Evolutionary conservation across 106 monocot species (phyloP).

Genomic region (Amphibolis antarctica): DNA sequence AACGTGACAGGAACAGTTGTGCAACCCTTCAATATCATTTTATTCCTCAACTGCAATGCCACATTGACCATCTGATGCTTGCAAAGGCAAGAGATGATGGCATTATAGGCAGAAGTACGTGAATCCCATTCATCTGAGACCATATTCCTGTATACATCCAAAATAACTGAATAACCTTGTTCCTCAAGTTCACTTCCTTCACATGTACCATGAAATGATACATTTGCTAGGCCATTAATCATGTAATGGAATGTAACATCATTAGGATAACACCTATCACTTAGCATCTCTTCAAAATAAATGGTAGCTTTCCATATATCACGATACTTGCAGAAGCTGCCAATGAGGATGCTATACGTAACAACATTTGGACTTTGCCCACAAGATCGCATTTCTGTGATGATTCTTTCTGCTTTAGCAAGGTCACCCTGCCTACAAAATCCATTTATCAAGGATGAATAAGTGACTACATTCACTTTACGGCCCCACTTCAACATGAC

Average conservation of each 20-base stretch:
- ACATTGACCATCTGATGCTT: slow-evolving; percentile 59
- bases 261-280: slow-evolving; percentile 50
- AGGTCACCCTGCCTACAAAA: slow-evolving; percentile 46
- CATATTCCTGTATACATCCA: slow-evolving; percentile 43
- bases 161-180: slow-evolving; percentile 15
- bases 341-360: slow-evolving; percentile 62
- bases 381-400: slow-evolving; percentile 39
- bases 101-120: slow-evolving; percentile 55
- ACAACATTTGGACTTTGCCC: slow-evolving; percentile 68
- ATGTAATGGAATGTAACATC: slow-evolving; percentile 64
- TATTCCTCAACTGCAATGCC: slow-evolving; percentile 57
- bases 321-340: slow-evolving; percentile 37
- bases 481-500: slow-evolving; percentile 57
- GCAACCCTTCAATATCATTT: slow-evolving; percentile 47
- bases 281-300: slow-evolving; percentile 71
- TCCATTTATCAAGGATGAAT: slow-evolving; percentile 57
- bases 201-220: background rate
- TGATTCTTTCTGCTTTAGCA: slow-evolving; percentile 30
- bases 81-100: slow-evolving; percentile 66
- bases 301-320: slow-evolving; percentile 21
- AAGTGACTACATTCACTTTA: slow-evolving; percentile 71
- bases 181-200: slow-evolving; percentile 1
- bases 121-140: slow-evolving; percentile 53
- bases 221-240: slow-evolving; percentile 47
- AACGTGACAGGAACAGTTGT: slow-evolving; percentile 37